Conservation (phyloP, 1,284 basidiomycete genomes). For the Wallemia mellicola region DNA sequence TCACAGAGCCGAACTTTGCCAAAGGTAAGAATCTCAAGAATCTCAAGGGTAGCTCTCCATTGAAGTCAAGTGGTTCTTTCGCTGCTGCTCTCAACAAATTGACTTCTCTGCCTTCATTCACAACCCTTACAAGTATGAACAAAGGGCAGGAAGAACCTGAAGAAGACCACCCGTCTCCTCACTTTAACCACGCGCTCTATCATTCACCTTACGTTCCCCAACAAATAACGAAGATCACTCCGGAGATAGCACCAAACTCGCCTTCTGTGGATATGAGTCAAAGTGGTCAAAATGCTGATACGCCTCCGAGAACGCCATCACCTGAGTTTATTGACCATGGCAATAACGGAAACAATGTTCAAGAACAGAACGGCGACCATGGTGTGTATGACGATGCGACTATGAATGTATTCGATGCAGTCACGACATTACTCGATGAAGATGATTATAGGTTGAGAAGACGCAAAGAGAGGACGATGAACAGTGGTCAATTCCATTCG, state of each 20-base stretch:
- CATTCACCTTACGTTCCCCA: neutral
- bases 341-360: neutral
- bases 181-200: neutral
- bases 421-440: neutral
- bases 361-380: neutral
- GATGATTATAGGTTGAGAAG: constrained; percentile 2
- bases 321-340: neutral
- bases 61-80: neutral
- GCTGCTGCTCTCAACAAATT: neutral
- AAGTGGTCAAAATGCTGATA: neutral
- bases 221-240: neutral
- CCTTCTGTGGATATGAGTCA: neutral
- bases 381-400: neutral
- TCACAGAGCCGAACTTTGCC: neutral
- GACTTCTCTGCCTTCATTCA: neutral
- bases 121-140: neutral
- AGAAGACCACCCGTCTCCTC: neutral
- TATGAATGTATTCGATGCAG: neutral
- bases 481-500: neutral
- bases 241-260: neutral
- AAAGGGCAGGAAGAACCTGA: neutral
- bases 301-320: neutral
- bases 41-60: neutral
- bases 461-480: neutral
- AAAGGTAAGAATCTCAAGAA: neutral